phyloP scores from a whole-genome alignment of 345 rosid species.

The Ceriops zippeliana region DNA sequence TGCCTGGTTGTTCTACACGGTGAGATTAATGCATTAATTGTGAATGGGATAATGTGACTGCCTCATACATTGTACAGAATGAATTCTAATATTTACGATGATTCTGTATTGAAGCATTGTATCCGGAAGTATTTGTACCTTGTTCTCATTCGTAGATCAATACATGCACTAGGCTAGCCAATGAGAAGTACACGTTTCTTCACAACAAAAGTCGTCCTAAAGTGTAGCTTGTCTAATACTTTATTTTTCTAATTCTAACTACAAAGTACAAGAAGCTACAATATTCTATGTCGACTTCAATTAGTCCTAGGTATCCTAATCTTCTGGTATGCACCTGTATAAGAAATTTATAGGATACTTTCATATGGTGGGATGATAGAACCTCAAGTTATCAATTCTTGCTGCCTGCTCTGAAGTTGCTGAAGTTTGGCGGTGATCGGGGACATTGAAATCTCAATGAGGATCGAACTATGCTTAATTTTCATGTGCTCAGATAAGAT shows the following conservation, averaged over 20 bases:
- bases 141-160: slow-evolving; percentile 11
- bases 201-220: slow-evolving; percentile 25
- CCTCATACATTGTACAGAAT: background rate
- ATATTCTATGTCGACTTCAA: slow-evolving; percentile 39
- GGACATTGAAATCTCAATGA: slow-evolving; percentile 20
- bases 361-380: slow-evolving; percentile 29
- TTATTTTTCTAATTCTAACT: slow-evolving; percentile 48
- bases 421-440: slow-evolving; percentile 27
- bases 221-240: slow-evolving; percentile 32
- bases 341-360: slow-evolving; percentile 38
- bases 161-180: slow-evolving; percentile 19
- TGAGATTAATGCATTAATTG: background rate
- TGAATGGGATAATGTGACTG: too few relatives aligned
- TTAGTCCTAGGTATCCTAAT: slow-evolving; percentile 33
- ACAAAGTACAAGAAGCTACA: slow-evolving; percentile 47
- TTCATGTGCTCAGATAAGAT: slow-evolving; percentile 32
- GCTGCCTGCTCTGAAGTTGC: slow-evolving; percentile 24
- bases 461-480: slow-evolving; percentile 23
- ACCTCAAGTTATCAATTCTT: slow-evolving; percentile 26
- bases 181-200: slow-evolving; percentile 21
- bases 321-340: slow-evolving; percentile 38
- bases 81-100: background rate
- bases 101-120: too few relatives aligned
- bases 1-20: background rate
- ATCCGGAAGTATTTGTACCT: slow-evolving; percentile 3